Conservation (phyloP, 148 eudicot species). For the Arbutus unedo region DNA sequence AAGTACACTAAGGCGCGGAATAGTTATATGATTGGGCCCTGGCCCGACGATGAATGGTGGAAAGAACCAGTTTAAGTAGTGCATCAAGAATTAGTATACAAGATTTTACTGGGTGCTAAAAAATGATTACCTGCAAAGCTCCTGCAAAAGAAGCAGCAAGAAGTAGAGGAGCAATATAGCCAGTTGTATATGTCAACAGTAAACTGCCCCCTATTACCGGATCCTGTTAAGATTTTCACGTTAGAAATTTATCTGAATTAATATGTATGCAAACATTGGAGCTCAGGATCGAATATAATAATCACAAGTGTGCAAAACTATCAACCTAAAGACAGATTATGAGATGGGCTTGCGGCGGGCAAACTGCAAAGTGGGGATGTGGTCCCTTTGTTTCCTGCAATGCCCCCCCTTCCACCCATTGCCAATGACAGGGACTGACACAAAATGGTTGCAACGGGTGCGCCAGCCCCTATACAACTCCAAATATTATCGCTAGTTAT, state of each 20-base stretch:
- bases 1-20: neutral
- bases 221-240: constrained; percentile 48
- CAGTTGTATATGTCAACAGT: constrained; percentile 89
- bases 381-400: neutral
- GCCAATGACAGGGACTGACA: too few relatives aligned
- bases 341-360: neutral
- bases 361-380: neutral
- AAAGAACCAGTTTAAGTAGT: neutral
- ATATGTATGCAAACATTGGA: constrained; percentile 5
- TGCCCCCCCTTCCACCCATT: too few relatives aligned
- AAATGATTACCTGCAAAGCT: constrained; percentile 76
- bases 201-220: constrained; percentile 92
- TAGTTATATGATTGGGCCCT: neutral
- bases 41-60: neutral
- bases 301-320: neutral
- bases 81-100: constrained; percentile 4
- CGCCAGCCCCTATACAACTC: too few relatives aligned
- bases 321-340: neutral
- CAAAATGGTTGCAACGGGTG: too few relatives aligned
- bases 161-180: constrained; percentile 95
- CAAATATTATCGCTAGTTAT: too few relatives aligned
- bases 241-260: neutral
- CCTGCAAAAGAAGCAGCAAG: constrained; percentile 99
- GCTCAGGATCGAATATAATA: neutral
- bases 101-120: neutral